Evolutionary conservation across 345 rosid species (phyloP).

Genomic region (Aurinia saxatilis): DNA sequence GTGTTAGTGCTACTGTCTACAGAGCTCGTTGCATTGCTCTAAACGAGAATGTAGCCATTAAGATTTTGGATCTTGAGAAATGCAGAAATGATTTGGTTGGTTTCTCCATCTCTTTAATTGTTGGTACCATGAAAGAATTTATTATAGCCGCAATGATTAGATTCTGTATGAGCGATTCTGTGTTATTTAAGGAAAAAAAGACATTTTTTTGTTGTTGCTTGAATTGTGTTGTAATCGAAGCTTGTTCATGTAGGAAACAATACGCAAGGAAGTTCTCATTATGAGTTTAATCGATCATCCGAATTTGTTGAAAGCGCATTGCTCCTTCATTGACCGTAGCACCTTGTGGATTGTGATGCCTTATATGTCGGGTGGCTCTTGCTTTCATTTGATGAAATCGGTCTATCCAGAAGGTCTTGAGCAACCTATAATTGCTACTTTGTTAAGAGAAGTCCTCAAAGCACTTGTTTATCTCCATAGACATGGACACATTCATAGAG

Average conservation of each 20-base stretch:
- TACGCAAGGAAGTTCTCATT: conserved; percentile 70
- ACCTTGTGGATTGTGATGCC: conserved; percentile 94
- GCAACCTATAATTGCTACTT: conserved; percentile 69
- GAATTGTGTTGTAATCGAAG: neutral
- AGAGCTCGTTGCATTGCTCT: conserved; percentile 76
- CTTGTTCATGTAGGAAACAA: conserved; percentile 49
- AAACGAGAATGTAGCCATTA: conserved; percentile 70
- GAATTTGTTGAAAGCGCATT: conserved; percentile 59
- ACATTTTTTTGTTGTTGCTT: neutral
- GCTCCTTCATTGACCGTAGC: conserved; percentile 57
- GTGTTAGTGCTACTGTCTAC: conserved; percentile 74
- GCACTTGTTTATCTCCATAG: conserved; percentile 84
- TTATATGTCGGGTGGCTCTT: conserved; percentile 84
- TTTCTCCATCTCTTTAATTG: neutral
- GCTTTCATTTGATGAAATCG: conserved; percentile 71
- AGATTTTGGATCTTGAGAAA: conserved; percentile 75
- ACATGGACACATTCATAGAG: conserved; percentile 90
- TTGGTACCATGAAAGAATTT: neutral
- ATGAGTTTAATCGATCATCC: conserved; percentile 74
- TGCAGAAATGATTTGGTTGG: conserved; percentile 76
- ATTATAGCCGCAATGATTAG: neutral
- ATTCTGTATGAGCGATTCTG: neutral
- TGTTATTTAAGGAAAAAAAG: neutral
- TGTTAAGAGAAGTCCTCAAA: conserved; percentile 65
- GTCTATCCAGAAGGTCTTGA: conserved; percentile 76